Percentiles rank a stretch among this genome's conserved stretches.
These are phyloP conservation scores for Lactarius hatsudake DNA, from an alignment of 768 basidiomycete species.

Conservation along the genomic window DNA sequence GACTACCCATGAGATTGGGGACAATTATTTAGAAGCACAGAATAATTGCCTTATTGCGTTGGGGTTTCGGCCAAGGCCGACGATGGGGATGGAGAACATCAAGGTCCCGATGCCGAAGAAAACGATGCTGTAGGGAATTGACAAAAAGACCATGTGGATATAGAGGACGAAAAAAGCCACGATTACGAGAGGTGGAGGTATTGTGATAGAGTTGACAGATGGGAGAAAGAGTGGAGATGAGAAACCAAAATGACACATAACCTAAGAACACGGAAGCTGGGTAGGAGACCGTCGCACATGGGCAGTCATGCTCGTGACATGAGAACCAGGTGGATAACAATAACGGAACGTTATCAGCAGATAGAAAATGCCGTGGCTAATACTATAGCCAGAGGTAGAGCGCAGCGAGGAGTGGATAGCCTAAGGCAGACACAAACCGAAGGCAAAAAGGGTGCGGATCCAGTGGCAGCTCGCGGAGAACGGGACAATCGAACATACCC, in stretches of 20 bases:
- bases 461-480: background rate
- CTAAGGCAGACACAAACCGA: background rate
- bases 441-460: background rate
- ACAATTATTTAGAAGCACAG: slow-evolving; percentile 8
- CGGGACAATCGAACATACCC: background rate
- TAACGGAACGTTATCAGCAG: background rate
- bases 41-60: background rate
- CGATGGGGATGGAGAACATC: background rate
- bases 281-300: background rate
- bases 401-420: background rate
- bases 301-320: background rate
- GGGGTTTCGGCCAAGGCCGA: slow-evolving; percentile 11
- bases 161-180: background rate
- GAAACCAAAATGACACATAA: background rate
- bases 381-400: background rate
- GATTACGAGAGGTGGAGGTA: background rate
- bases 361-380: background rate
- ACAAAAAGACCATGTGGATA: slow-evolving; percentile 3
- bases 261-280: background rate
- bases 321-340: background rate
- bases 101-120: background rate
- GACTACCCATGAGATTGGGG: slow-evolving; percentile 3
- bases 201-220: slow-evolving; percentile 1
- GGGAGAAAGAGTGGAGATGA: background rate
- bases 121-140: background rate